These are phyloP conservation scores for Scortechinia acanthostroma DNA, from an alignment of 2,329 filamentous ascomycete genomes.

Conservation along the genomic window DNA sequence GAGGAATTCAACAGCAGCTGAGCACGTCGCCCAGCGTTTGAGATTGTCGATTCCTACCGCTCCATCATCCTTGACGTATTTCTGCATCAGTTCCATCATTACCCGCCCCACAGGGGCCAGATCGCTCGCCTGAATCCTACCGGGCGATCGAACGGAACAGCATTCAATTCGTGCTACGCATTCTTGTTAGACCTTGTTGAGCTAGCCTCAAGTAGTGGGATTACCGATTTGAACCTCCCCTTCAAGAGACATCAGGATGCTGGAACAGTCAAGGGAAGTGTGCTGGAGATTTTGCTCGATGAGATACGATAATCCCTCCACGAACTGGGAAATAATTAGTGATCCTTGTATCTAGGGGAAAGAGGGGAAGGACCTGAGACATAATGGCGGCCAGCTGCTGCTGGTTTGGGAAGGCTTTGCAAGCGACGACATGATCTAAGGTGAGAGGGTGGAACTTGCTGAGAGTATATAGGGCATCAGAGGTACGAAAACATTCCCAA, in stretches of 20 bases:
- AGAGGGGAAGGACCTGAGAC: neutral
- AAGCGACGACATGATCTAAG: neutral
- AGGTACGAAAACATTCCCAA: neutral
- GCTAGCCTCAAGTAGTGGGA: no score
- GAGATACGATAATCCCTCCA: constrained; percentile 3
- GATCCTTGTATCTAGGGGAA: no score
- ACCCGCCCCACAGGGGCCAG: constrained; percentile 8
- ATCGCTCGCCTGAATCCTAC: neutral
- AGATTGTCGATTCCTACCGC: constrained; percentile 16
- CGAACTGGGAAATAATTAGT: no score
- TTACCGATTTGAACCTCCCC: constrained; percentile 5
- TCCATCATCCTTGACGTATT: constrained; percentile 17
- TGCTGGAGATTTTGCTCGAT: constrained; percentile 2
- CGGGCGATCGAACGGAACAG: constrained; percentile 3
- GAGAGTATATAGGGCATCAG: neutral
- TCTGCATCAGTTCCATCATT: constrained; percentile 21
- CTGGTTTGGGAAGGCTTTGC: neutral
- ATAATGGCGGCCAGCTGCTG: neutral
- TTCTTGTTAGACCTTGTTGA: no score
- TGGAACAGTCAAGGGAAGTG: neutral
- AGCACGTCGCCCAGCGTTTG: constrained; percentile 13
- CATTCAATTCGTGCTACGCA: no score
- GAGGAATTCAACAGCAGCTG: constrained; percentile 16
- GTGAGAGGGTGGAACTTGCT: neutral
- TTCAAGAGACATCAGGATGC: constrained; percentile 2